Evolutionary conservation across 108 stramenopile genomes (phyloP).

Genomic region (Nitzschia palea): DNA sequence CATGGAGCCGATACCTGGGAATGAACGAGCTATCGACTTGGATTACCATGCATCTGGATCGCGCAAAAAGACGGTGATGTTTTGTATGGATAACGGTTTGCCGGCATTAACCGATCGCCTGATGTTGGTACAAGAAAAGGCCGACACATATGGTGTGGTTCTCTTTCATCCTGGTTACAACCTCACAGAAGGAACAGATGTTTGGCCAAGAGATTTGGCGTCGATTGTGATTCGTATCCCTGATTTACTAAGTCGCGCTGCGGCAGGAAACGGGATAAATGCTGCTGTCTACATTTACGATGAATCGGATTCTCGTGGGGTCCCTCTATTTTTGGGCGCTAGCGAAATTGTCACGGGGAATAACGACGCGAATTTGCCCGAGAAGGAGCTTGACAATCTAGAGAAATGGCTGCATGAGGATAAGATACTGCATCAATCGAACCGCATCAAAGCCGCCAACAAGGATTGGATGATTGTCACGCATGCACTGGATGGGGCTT

Average conservation of each 20-base stretch:
- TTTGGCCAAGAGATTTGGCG: slow-evolving; percentile 12
- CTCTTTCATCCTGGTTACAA: slow-evolving; percentile 17
- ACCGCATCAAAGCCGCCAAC: slow-evolving; percentile 1
- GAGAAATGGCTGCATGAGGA: background rate
- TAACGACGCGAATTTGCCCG: background rate
- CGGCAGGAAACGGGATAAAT: background rate
- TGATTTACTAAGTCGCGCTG: background rate
- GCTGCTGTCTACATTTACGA: slow-evolving; percentile 4
- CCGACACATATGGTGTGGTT: background rate
- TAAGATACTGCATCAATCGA: background rate
- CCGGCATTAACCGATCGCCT: slow-evolving; percentile 3
- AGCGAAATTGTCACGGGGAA: background rate
- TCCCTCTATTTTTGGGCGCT: slow-evolving; percentile 8
- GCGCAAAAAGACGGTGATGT: background rate
- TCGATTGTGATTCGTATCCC: background rate
- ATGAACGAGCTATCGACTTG: slow-evolving; percentile 7
- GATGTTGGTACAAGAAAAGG: background rate
- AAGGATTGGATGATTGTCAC: slow-evolving; percentile 12
- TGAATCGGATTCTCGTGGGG: background rate
- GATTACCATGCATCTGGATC: background rate
- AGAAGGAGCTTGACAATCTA: background rate
- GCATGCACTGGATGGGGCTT: slow-evolving; percentile 8
- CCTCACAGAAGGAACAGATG: background rate
- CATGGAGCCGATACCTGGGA: slow-evolving; percentile 14
- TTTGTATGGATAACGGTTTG: background rate